Evolutionary conservation across 371 early-diverging fungal genomes (phyloP), one percentile per base, ranked within the genome.

Genomic region (Neoconidiobolus thromboides): DNA sequence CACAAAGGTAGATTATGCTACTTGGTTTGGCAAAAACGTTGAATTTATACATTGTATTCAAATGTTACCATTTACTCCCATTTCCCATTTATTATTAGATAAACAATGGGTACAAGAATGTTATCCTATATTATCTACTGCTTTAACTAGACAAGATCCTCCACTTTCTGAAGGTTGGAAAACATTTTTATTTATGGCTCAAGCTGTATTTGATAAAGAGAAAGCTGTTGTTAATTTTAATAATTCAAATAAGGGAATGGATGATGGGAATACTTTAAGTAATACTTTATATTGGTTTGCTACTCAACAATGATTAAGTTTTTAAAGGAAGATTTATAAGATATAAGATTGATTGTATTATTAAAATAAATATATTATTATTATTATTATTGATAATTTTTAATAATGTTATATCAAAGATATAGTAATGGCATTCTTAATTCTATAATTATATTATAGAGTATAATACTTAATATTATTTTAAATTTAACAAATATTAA

Each of bases 41-140:
- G 82, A 86, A 65, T 87, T 65, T 57, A 85, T 87, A 50, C 82
- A 82, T 64, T 83, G 88, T 5, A 87, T 87, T 61, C 88, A 86
- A 61, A 82, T 83, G 71, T 67, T 87, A 36, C 86, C 88, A 0
- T 82, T 84, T 63, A 86, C 86, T 12, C 86, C 88, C 1, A 79
- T 78, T 36, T 72, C 69, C 1, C 69, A 64, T 43, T 67, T 70
- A 56, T 76, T 80, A 67, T 76, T 78, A 36, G 65, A 63, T 1
- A 63, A 78, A 68, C 76, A 77, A 61, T 82, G 82, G 82, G 63
- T 74, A 1, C 69, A 69, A 43, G 67, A 70, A 52, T 58, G 78
- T 3, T 54, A 44, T 2, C 7, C 60, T 1, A 58, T 71, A 4
- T 70, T 73, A 3, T 66, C 65, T 9, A 65, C 36, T 68, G 69